These are phyloP conservation scores for Sphaerulina vaccinii DNA, from an alignment of 2,329 filamentous ascomycete genomes.

Conservation along the genomic window DNA sequence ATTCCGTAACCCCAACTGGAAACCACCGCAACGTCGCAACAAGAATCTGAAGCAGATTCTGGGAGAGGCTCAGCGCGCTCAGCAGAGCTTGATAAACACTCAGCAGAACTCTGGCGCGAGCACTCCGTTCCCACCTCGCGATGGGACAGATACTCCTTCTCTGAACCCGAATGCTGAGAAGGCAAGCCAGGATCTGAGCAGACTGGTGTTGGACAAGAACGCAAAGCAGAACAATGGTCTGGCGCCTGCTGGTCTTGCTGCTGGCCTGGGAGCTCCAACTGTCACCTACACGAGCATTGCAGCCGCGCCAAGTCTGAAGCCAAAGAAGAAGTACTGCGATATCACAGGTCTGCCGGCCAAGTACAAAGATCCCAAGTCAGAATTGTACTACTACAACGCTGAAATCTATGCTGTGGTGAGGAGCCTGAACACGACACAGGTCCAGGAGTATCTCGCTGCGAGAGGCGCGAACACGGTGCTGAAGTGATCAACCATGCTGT, in stretches of 20 bases:
- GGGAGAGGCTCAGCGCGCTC: constrained; percentile 80
- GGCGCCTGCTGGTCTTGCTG: constrained; percentile 17
- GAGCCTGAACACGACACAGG: constrained; percentile 73
- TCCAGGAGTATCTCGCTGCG: constrained; percentile 85
- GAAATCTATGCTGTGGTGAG: constrained; percentile 87
- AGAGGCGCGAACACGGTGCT: constrained; percentile 89
- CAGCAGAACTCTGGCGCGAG: constrained; percentile 72
- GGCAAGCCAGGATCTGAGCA: constrained; percentile 80
- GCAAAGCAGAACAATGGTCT: constrained; percentile 38
- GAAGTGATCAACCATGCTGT: constrained; percentile 60
- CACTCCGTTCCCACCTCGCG: constrained; percentile 53
- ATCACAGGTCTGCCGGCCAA: constrained; percentile 88
- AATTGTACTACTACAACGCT: constrained; percentile 86
- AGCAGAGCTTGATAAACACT: constrained; percentile 83
- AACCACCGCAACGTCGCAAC: constrained; percentile 90
- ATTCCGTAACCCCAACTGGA: constrained; percentile 89
- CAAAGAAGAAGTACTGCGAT: constrained; percentile 88
- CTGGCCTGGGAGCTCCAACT: constrained; percentile 54
- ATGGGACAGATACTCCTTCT: constrained; percentile 52
- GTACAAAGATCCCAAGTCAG: constrained; percentile 93
- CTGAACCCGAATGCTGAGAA: constrained; percentile 82
- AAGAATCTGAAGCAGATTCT: constrained; percentile 98
- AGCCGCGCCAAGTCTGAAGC: constrained; percentile 79
- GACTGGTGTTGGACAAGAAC: constrained; percentile 84
- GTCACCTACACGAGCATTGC: constrained; percentile 94